Evolutionary conservation across 2,329 filamentous ascomycete species (phyloP).

Genomic region (Penicillium polonicum): DNA sequence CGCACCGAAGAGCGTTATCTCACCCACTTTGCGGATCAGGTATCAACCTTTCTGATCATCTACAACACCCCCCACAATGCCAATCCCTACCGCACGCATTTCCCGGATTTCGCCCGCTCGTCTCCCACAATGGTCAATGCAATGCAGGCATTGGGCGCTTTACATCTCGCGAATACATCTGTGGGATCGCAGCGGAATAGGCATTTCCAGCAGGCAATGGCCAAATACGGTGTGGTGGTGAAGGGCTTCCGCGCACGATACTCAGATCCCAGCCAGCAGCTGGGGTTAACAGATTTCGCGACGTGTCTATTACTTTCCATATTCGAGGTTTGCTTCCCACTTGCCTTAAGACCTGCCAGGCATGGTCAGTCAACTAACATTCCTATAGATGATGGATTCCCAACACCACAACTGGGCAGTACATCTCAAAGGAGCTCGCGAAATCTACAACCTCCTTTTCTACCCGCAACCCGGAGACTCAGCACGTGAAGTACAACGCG

Average conservation of each 20-base stretch:
- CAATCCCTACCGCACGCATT: slow-evolving; percentile 38
- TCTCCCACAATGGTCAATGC: slow-evolving; percentile 38
- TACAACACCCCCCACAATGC: slow-evolving; percentile 39
- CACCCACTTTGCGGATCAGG: slow-evolving; percentile 36
- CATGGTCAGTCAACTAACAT: not conserved
- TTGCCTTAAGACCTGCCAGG: not conserved
- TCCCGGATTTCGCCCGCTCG: slow-evolving; percentile 35
- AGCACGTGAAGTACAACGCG: slow-evolving; percentile 27
- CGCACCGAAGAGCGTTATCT: slow-evolving; percentile 35
- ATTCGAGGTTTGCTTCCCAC: slow-evolving; percentile 31
- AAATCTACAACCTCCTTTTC: slow-evolving; percentile 39
- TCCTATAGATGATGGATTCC: slow-evolving; percentile 39
- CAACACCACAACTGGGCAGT: slow-evolving; percentile 41
- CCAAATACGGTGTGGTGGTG: slow-evolving; percentile 40
- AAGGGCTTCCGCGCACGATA: slow-evolving; percentile 33
- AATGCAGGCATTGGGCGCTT: slow-evolving; percentile 43
- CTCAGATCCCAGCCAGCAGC: slow-evolving; percentile 24
- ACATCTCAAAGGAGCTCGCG: slow-evolving; percentile 41
- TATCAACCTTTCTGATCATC: slow-evolving; percentile 36
- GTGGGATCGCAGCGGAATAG: slow-evolving; percentile 30
- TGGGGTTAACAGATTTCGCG: slow-evolving; percentile 34
- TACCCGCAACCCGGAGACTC: slow-evolving; percentile 25
- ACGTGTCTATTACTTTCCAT: slow-evolving; percentile 37
- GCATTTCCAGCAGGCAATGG: slow-evolving; percentile 41
- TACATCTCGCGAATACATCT: slow-evolving; percentile 44